These are phyloP conservation scores for Cunninghamia lanceolata DNA, from an alignment of 75 land plant genomes.

Conservation along the genomic window DNA sequence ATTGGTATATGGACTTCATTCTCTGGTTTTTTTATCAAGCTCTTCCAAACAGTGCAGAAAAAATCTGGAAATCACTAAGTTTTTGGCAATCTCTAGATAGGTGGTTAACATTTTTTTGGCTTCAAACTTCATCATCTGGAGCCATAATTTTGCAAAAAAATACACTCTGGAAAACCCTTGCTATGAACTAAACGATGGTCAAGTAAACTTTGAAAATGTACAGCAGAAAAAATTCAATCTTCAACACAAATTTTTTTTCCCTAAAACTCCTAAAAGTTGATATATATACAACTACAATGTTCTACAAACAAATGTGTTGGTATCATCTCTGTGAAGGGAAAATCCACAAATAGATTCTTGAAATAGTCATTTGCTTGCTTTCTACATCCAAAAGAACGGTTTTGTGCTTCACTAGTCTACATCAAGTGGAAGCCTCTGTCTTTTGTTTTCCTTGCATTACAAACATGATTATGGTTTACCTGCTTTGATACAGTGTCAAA, in stretches of 20 bases:
- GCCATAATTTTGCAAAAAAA: too few relatives aligned
- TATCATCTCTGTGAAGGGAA: not conserved
- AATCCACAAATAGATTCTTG: not conserved
- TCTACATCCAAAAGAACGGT: not conserved
- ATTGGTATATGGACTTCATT: too few relatives aligned
- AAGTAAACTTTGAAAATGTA: not conserved
- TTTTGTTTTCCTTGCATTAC: not conserved
- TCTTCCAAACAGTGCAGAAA: too few relatives aligned
- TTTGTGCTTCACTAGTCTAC: not conserved
- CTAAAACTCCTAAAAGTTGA: too few relatives aligned
- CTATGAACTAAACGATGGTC: not conserved
- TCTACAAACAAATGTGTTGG: not conserved
- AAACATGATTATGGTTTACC: not conserved
- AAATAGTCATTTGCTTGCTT: not conserved
- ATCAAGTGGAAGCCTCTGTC: not conserved
- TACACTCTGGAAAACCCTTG: not conserved
- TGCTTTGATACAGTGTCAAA: too few relatives aligned
- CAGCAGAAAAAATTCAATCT: not conserved
- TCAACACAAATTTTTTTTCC: too few relatives aligned
- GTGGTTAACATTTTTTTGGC: not conserved
- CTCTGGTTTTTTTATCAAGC: too few relatives aligned
- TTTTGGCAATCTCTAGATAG: too few relatives aligned
- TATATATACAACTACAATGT: too few relatives aligned
- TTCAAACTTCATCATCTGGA: not conserved
- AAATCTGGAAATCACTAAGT: too few relatives aligned